Percentiles rank a stretch among this genome's conserved stretches.
Conservation (phyloP, 2,329 filamentous ascomycete genomes). For the Rosellinia necatrix region DNA sequence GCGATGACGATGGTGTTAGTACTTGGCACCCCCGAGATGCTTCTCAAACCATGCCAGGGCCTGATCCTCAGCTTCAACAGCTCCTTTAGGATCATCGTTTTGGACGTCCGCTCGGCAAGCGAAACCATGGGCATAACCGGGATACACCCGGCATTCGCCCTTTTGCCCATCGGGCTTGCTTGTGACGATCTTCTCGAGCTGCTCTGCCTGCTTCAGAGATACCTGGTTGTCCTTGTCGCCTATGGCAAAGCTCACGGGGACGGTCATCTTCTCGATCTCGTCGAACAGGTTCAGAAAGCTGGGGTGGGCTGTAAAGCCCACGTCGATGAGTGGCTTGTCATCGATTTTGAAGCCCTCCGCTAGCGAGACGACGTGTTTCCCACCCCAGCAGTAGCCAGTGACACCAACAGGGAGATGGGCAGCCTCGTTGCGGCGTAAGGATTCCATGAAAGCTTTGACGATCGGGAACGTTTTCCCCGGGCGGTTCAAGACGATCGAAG, state of each 20-base stretch:
- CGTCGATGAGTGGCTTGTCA: conserved; percentile 52
- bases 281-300: conserved; percentile 51
- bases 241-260: conserved; percentile 53
- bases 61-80: conserved; percentile 39
- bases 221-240: conserved; percentile 52
- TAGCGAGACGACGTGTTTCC: conserved; percentile 57
- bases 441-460: conserved; percentile 45
- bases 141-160: conserved; percentile 46
- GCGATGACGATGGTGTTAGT: conserved; percentile 10
- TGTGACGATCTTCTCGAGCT: conserved; percentile 44
- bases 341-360: conserved; percentile 40
- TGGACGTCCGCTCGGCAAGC: conserved; percentile 35
- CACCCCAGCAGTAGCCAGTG: conserved; percentile 69
- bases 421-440: conserved; percentile 41
- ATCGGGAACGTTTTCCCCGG: conserved; percentile 40
- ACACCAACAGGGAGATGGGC: conserved; percentile 49
- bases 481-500: conserved; percentile 42
- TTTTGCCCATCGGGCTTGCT: conserved; percentile 40
- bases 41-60: conserved; percentile 40
- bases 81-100: conserved; percentile 33
- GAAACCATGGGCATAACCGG: conserved; percentile 49
- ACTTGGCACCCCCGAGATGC: conserved; percentile 26
- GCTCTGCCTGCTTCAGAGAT: conserved; percentile 38
- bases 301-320: conserved; percentile 58
- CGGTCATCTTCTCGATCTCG: conserved; percentile 51